phyloP scores from a whole-genome alignment of 2,329 filamentous ascomycete species.

The Phoma sp. region DNA sequence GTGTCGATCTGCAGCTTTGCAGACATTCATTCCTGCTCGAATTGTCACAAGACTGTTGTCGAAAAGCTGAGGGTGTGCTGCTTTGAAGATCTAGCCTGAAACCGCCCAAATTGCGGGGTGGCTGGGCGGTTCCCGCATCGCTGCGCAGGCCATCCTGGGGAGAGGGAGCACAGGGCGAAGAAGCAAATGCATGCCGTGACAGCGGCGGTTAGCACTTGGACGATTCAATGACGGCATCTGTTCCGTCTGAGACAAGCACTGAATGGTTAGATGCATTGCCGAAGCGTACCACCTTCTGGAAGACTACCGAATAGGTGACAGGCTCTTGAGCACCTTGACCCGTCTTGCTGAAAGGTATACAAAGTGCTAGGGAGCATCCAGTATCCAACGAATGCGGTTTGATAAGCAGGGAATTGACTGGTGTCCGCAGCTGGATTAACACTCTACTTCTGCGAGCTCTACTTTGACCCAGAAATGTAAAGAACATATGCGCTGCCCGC shows the following conservation, averaged over 20 bases:
- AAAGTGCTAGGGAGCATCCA: too few relatives aligned
- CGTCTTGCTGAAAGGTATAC: not conserved
- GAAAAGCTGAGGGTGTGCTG: slow-evolving; percentile 10
- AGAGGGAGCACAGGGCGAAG: not conserved
- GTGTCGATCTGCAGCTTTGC: slow-evolving; percentile 27
- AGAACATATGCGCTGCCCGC: too few relatives aligned
- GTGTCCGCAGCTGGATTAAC: too few relatives aligned
- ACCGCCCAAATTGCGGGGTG: slow-evolving; percentile 9
- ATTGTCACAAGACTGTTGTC: slow-evolving; percentile 1
- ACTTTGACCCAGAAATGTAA: too few relatives aligned
- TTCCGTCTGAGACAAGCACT: slow-evolving; percentile 6
- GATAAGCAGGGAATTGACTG: too few relatives aligned
- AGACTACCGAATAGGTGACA: not conserved
- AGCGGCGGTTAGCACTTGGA: not conserved
- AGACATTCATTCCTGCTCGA: slow-evolving; percentile 14
- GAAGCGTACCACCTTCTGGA: slow-evolving; percentile 10
- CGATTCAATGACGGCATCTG: slow-evolving; percentile 6
- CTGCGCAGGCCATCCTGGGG: not conserved
- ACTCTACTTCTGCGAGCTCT: too few relatives aligned
- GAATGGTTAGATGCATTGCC: not conserved
- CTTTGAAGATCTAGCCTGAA: not conserved
- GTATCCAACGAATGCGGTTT: too few relatives aligned
- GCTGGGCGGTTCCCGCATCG: slow-evolving; percentile 5
- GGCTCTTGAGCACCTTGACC: not conserved
- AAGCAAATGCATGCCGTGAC: slow-evolving; percentile 6